Evolutionary conservation across 305 asterid genomes (phyloP), one percentile per base, ranked within the genome.

Genomic region (Fraxinus greggii): DNA sequence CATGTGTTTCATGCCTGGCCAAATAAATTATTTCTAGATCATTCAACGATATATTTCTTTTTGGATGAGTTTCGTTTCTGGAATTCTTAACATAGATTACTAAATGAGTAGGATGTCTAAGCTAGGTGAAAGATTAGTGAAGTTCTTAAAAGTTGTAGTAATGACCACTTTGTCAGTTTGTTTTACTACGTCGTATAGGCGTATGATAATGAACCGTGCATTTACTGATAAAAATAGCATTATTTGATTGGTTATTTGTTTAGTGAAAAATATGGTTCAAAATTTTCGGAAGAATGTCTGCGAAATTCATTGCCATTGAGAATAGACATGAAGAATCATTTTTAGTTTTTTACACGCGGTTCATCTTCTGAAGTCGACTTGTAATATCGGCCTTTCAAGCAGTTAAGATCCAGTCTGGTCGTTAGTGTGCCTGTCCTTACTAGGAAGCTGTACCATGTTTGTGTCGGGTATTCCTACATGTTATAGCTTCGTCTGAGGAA

Each of bases 1-100:
- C 79, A 85, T 75, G 80, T 73, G 84, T 80, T 84, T 65, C 77
- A 77, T 78, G 26, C 69, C 72, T 45, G 79, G 83, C 85, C 77
- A 72, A 78, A 56, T 48, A 48, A 48, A 48, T 48, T 48, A 48
- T 13, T 48, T 19, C 59, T 48, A 13, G 19, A 45, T 45, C 19
- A 1, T 15, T 48, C 59, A 48, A 54, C 65, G 0, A n/a, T n/a
- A 17, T 54, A 54, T n/a, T 54, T 54, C 65, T 54, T 54, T 38
- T 15, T 48, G 59, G 59, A 48, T 17, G 59, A 48, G 59, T 48
- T 48, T 48, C 59, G 21, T 48, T 48, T 17, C 24, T 54, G 65
- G 65, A 54, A 54, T 54, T n/a, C 65, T 54, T 54, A n/a, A 54
- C 24, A 5, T 54, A 54, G 65, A 54, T 54, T 54, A 10, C 65